Conservation (phyloP, 2,329 filamentous ascomycete species). For the Colletotrichum sp. region DNA sequence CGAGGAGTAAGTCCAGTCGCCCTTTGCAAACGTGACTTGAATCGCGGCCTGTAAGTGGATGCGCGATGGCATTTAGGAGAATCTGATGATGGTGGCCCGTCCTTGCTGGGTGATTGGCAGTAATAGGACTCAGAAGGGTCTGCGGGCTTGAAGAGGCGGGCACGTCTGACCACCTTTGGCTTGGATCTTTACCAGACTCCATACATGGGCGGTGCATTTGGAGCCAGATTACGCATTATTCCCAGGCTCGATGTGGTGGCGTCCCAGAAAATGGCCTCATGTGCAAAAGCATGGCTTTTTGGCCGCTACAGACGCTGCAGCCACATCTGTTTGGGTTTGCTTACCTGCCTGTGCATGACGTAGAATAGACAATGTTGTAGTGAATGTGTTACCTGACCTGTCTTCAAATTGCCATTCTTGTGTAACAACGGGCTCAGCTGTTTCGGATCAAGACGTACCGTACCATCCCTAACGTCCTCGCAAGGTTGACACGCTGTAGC, state of each 20-base stretch:
- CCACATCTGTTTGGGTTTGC: neutral
- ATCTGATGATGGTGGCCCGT: neutral
- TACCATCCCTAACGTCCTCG: neutral
- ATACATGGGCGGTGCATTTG: too few species aligned
- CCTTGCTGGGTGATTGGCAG: too few species aligned
- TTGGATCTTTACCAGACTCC: too few species aligned
- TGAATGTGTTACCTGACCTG: neutral
- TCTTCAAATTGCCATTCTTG: neutral
- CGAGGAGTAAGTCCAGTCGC: neutral
- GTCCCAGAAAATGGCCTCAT: neutral
- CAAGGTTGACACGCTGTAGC: neutral
- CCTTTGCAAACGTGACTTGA: neutral
- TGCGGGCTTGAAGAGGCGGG: neutral
- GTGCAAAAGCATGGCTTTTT: neutral
- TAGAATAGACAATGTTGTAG: neutral
- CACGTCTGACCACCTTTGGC: neutral
- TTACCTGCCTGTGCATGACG: neutral
- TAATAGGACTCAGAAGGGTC: neutral
- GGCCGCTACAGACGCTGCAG: neutral
- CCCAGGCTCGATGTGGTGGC: neutral
- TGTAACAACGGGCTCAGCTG: neutral
- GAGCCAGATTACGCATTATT: neutral
- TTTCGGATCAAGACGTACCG: neutral
- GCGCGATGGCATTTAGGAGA: neutral
- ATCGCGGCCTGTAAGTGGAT: neutral